Conservation (phyloP, 1,284 basidiomycete genomes). For the Papiliotrema laurentii region DNA sequence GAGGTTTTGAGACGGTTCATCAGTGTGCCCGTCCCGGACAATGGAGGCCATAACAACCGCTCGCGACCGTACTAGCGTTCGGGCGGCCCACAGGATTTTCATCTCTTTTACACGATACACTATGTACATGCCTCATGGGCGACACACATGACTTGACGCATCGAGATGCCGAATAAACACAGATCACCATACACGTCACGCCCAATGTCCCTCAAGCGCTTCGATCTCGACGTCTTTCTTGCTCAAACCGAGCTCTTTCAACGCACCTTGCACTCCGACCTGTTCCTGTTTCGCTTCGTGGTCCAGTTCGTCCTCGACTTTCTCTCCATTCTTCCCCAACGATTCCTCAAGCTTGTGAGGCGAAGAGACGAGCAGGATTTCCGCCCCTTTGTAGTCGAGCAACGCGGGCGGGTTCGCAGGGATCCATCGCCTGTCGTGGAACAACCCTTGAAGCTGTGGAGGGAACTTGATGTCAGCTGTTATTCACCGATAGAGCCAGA, state of each 20-base stretch:
- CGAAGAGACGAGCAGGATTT: constrained; percentile 57
- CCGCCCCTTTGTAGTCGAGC: constrained; percentile 57
- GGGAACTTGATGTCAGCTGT: constrained; percentile 21
- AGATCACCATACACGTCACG: no score
- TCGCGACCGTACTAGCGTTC: background rate
- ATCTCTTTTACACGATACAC: no score
- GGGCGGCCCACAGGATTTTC: no score
- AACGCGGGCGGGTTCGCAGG: constrained; percentile 56
- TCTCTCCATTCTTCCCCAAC: constrained; percentile 53
- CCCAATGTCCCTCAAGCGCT: constrained; percentile 56
- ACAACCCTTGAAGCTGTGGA: constrained; percentile 17
- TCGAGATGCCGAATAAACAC: background rate
- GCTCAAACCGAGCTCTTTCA: constrained; percentile 56
- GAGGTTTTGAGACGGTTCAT: constrained; percentile 5
- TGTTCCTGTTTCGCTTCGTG: constrained; percentile 51
- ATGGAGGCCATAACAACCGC: background rate
- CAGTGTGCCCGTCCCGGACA: background rate
- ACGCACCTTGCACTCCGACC: constrained; percentile 50
- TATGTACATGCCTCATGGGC: no score
- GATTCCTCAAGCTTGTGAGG: constrained; percentile 26
- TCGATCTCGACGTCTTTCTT: constrained; percentile 53
- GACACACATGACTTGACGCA: background rate
- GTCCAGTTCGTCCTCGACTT: constrained; percentile 54
- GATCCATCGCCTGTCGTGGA: constrained; percentile 52
- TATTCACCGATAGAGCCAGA: background rate